These are phyloP conservation scores for Alternaria atra DNA, from an alignment of 2,329 filamentous ascomycete genomes.

Conservation along the genomic window DNA sequence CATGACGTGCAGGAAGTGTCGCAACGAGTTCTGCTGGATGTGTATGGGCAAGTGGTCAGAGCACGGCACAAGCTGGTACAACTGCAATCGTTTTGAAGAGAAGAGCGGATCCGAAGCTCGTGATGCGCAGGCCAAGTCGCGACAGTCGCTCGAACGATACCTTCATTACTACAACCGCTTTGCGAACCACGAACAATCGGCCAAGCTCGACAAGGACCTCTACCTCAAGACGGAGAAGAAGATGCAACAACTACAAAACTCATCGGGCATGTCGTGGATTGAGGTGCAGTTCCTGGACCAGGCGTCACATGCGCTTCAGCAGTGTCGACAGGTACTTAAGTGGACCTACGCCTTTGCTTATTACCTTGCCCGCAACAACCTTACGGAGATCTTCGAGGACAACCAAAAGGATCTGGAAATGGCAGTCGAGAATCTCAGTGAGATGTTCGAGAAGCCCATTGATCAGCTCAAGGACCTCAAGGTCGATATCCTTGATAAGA, in stretches of 20 bases:
- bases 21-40: slow-evolving; percentile 99
- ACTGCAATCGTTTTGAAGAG: slow-evolving; percentile 96
- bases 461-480: slow-evolving; percentile 84
- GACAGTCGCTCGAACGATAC: slow-evolving; percentile 93
- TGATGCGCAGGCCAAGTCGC: slow-evolving; percentile 89
- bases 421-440: slow-evolving; percentile 95
- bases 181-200: slow-evolving; percentile 97
- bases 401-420: slow-evolving; percentile 98
- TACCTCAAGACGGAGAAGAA: slow-evolving; percentile 98
- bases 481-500: slow-evolving; percentile 99
- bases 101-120: slow-evolving; percentile 91
- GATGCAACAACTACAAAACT: slow-evolving; percentile 94
- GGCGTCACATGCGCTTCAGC: slow-evolving; percentile 91
- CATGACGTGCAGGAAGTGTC: slow-evolving; percentile 96
- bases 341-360: slow-evolving; percentile 99
- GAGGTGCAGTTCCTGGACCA: slow-evolving; percentile 97
- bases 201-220: slow-evolving; percentile 94
- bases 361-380: slow-evolving; percentile 93
- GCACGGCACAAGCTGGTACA: slow-evolving; percentile 99
- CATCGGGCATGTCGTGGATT: slow-evolving; percentile 98
- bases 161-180: slow-evolving; percentile 99
- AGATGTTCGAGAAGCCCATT: slow-evolving; percentile 99
- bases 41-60: slow-evolving; percentile 99
- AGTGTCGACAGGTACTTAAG: slow-evolving; percentile 97
- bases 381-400: slow-evolving; percentile 97